A percentile compares a stretch with the other conserved stretches of the same genome.
Conservation (phyloP, 441 rosid species). For the Theobroma grandiflorum region DNA sequence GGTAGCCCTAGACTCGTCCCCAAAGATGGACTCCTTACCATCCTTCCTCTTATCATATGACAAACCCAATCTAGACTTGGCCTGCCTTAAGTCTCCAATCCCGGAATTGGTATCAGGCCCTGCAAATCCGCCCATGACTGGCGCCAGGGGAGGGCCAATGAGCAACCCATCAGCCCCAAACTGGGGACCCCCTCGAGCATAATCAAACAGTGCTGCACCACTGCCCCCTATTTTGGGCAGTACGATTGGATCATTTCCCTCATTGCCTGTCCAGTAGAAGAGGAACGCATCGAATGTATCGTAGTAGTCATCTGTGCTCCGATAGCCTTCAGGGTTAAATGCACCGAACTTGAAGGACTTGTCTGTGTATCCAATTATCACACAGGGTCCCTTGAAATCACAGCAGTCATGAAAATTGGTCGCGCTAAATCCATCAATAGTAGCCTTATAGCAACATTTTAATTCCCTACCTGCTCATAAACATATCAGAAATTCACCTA, state of each 20-base stretch:
- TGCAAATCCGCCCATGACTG: conserved; percentile 84
- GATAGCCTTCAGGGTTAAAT: conserved; percentile 85
- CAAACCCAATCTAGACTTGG: conserved; percentile 83
- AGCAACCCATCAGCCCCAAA: conserved; percentile 88
- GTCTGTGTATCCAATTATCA: conserved; percentile 74
- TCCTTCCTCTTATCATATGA: conserved; percentile 86
- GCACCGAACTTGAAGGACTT: conserved; percentile 81
- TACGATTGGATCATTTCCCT: conserved; percentile 44
- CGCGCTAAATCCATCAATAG: conserved; percentile 80
- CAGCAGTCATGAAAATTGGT: conserved; percentile 70
- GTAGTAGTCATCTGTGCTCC: conserved; percentile 87
- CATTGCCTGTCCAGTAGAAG: conserved; percentile 67
- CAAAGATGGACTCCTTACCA: conserved; percentile 75
- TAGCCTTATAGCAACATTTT: conserved; percentile 82
- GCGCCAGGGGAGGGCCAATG: conserved; percentile 77
- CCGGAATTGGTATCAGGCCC: conserved; percentile 88
- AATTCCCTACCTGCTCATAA: conserved; percentile 62
- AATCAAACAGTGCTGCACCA: conserved; percentile 87
- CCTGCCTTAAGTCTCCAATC: conserved; percentile 79
- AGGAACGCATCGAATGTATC: conserved; percentile 88
- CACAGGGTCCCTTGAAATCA: conserved; percentile 95
- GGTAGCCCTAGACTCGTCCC: conserved; percentile 62
- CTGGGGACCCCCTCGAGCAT: conserved; percentile 85
- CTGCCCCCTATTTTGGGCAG: conserved; percentile 83
- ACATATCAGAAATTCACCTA: not conserved